Evolutionary conservation across 306 rosid genomes (phyloP).

Genomic region (Fagus crenata): DNA sequence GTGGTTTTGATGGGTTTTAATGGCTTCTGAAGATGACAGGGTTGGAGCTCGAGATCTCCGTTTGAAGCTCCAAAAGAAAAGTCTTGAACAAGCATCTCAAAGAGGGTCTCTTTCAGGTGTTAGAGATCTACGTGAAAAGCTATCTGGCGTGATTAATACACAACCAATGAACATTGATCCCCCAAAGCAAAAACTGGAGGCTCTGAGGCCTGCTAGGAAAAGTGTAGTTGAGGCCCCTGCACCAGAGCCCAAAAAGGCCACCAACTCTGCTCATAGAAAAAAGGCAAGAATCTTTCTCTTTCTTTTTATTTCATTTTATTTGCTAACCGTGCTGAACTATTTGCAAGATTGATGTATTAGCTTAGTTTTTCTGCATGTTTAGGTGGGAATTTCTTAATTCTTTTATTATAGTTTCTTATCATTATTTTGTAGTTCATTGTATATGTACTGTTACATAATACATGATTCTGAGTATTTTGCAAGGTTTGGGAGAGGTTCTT

Average conservation of each 20-base stretch:
- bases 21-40: slow-evolving; percentile 69
- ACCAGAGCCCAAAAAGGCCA: slow-evolving; percentile 42
- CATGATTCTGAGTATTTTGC: background rate
- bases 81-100: slow-evolving; percentile 57
- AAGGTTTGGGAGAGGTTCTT: too few species aligned
- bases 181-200: slow-evolving; percentile 56
- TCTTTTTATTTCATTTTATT: background rate
- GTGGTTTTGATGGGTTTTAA: slow-evolving; percentile 54
- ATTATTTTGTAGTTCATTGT: background rate
- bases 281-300: slow-evolving; percentile 49
- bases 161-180: slow-evolving; percentile 67
- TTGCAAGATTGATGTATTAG: slow-evolving; percentile 9
- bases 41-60: slow-evolving; percentile 87
- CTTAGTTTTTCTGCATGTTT: slow-evolving; percentile 12
- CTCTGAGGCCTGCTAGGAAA: slow-evolving; percentile 53
- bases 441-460: background rate
- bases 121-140: slow-evolving; percentile 85
- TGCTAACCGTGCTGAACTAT: background rate
- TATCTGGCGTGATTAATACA: slow-evolving; percentile 68
- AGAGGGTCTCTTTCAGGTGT: slow-evolving; percentile 64
- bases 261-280: slow-evolving; percentile 57
- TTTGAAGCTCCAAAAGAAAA: slow-evolving; percentile 85
- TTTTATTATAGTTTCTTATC: background rate
- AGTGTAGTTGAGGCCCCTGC: slow-evolving; percentile 49
- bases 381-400: background rate